A percentile compares a stretch with the other conserved stretches of the same genome.
Evolutionary conservation across 2,329 filamentous ascomycete genomes (phyloP).

Genomic region (Daldinia sp.): DNA sequence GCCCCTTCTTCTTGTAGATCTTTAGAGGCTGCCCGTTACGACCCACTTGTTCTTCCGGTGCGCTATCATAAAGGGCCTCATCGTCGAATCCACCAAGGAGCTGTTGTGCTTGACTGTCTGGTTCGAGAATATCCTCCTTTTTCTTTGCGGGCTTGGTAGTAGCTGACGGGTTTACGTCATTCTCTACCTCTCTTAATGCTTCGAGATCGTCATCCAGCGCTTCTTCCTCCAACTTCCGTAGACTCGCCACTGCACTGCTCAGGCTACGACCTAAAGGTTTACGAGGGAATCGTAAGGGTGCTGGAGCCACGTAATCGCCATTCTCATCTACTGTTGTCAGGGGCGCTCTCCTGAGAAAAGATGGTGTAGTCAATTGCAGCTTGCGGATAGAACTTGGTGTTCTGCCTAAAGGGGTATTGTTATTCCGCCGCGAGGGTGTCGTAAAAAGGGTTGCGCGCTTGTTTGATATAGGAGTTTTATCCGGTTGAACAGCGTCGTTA

Average conservation of each 20-base stretch:
- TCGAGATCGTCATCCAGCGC: constrained; percentile 79
- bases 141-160: constrained; percentile 35
- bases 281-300: constrained; percentile 65
- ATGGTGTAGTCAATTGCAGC: constrained; percentile 74
- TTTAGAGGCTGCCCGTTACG: constrained; percentile 70
- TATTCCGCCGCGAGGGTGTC: constrained; percentile 68
- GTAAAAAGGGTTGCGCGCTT: constrained; percentile 74
- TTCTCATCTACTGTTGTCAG: constrained; percentile 69
- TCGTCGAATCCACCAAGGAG: constrained; percentile 74
- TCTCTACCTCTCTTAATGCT: constrained; percentile 77
- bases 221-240: constrained; percentile 78
- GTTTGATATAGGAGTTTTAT: constrained; percentile 66
- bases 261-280: constrained; percentile 76
- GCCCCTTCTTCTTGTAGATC: constrained; percentile 84
- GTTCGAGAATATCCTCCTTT: constrained; percentile 56
- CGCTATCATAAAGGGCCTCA: constrained; percentile 68
- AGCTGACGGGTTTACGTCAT: constrained; percentile 51
- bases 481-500: constrained; percentile 52
- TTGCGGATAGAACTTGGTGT: constrained; percentile 67
- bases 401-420: constrained; percentile 53
- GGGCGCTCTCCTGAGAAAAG: constrained; percentile 71
- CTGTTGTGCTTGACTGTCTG: constrained; percentile 59
- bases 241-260: constrained; percentile 78
- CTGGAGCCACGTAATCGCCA: constrained; percentile 60
- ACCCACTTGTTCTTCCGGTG: constrained; percentile 62